Percentiles rank a stretch among this genome's conserved stretches.
phyloP scores from a whole-genome alignment of 2,329 filamentous ascomycete genomes.

The Aspergillus brasiliensis region DNA sequence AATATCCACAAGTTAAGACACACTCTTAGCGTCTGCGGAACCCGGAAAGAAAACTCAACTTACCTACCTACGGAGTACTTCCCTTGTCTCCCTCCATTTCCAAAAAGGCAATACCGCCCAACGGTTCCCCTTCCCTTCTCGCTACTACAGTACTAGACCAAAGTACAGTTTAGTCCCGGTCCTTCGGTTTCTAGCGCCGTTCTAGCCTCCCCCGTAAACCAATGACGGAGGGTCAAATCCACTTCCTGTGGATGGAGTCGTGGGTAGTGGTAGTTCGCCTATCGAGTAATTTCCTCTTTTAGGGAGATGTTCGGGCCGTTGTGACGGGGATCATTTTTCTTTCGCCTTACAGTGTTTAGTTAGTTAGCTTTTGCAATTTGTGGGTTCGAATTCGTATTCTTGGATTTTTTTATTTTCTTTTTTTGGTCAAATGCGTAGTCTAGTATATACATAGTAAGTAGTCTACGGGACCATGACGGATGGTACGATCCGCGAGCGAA shows the following conservation, averaged over 20 bases:
- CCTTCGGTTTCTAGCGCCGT: slow-evolving; percentile 21
- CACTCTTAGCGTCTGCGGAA: not conserved
- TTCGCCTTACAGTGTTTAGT: not conserved
- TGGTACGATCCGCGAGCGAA: slow-evolving; percentile 14
- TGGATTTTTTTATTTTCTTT: too few species aligned
- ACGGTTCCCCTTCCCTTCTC: slow-evolving; percentile 14
- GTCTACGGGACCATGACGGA: not conserved
- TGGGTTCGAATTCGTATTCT: too few species aligned
- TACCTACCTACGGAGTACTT: not conserved
- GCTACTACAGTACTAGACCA: too few species aligned
- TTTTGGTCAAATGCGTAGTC: not conserved
- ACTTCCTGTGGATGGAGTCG: not conserved
- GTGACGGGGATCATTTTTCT: not conserved
- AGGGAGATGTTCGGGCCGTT: not conserved
- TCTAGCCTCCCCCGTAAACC: slow-evolving; percentile 17
- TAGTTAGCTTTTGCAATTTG: too few species aligned
- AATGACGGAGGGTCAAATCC: not conserved
- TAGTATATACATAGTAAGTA: too few species aligned
- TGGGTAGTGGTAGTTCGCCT: not conserved
- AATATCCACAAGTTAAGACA: too few species aligned
- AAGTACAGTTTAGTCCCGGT: not conserved
- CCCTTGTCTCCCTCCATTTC: too few species aligned
- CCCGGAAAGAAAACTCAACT: not conserved
- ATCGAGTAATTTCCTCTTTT: not conserved
- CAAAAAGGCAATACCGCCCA: not conserved